Evolutionary conservation across 1,284 basidiomycete genomes (phyloP), one percentile per base, ranked within the genome.

Genomic region (Sporisorium reilianum): DNA sequence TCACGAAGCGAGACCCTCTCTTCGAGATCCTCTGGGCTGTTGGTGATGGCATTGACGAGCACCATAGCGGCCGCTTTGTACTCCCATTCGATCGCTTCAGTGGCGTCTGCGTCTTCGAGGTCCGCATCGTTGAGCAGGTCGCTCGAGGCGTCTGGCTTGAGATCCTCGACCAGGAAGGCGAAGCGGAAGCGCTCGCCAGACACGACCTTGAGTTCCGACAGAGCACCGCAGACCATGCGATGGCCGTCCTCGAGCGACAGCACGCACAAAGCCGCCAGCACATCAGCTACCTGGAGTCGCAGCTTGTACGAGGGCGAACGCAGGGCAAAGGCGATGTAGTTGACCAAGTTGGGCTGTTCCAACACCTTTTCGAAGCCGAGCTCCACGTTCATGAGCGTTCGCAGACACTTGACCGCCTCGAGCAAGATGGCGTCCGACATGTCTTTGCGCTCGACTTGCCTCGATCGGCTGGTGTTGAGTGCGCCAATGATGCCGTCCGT

Each of bases 341-440:
- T 91, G 68, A 95, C 88, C 49, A 93, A 86, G 0, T 87, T 89
- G 0, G 91, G 88, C 14, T 89, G 90, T 10, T 88, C 85, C 18
- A 95, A 85, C 10, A 93, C 91, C 75, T 89, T 86, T 38, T 88
- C 87, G 79, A 95, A 94, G 11, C 93, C 93, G 49, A 88, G 86
- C 92, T 93, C 90, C 2, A 92, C 94, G 80, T 96, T 96, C 77
- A 95, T 87, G 11, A 96, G 85, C 0, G 92, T 91, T 38, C 93
- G 87, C 34, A 96, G 85, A 81, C 92, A 94, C 82, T 91, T 93
- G 76, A 94, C 88, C 16, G 62, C 75, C 48, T 80, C 79, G n/a
- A 64, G 60, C 46, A 80, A 40, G 40, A 80, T 63, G 32, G 61
- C 63, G 42, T 80, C 79, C 16, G 72, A 71, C 72, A 80, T 77